These are phyloP conservation scores for Volvox carteri DNA, from an alignment of 163 green algal species.

Conservation along the genomic window DNA sequence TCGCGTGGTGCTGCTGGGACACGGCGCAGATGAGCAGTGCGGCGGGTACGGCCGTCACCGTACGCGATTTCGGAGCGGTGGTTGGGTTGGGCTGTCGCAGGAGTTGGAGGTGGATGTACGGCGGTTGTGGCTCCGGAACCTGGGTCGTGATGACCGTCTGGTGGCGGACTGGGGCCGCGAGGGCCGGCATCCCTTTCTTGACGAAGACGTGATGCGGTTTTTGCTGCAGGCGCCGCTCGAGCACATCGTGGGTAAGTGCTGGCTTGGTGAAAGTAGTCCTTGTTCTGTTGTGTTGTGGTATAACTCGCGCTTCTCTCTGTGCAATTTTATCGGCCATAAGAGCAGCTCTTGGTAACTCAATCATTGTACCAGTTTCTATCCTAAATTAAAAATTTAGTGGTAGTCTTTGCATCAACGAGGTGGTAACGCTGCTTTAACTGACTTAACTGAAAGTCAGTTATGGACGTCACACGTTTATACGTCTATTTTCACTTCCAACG, in stretches of 20 bases:
- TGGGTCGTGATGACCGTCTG: constrained; percentile 93
- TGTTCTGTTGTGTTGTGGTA: too few species aligned
- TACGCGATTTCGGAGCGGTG: constrained; percentile 64
- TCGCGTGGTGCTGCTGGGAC: constrained; percentile 89
- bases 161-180: constrained; percentile 85
- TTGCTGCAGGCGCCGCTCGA: constrained; percentile 63
- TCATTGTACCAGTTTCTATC: too few species aligned
- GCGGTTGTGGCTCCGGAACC: constrained; percentile 92
- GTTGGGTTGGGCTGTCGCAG: constrained; percentile 56
- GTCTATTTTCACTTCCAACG: too few species aligned
- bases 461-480: too few species aligned
- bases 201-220: constrained; percentile 85
- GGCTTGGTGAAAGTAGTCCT: too few species aligned
- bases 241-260: constrained; percentile 24
- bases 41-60: constrained; percentile 91
- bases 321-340: too few species aligned
- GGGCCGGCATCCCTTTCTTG: constrained; percentile 94
- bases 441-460: too few species aligned
- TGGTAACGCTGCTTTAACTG: too few species aligned
- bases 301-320: too few species aligned
- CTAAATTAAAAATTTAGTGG: too few species aligned
- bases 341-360: too few species aligned
- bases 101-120: constrained; percentile 88
- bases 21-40: constrained; percentile 96
- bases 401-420: too few species aligned